A percentile compares a stretch with the other conserved stretches of the same genome.
Evolutionary conservation across 192 early-diverging fungal species (phyloP).

Genomic region (Dissophora globulifera): DNA sequence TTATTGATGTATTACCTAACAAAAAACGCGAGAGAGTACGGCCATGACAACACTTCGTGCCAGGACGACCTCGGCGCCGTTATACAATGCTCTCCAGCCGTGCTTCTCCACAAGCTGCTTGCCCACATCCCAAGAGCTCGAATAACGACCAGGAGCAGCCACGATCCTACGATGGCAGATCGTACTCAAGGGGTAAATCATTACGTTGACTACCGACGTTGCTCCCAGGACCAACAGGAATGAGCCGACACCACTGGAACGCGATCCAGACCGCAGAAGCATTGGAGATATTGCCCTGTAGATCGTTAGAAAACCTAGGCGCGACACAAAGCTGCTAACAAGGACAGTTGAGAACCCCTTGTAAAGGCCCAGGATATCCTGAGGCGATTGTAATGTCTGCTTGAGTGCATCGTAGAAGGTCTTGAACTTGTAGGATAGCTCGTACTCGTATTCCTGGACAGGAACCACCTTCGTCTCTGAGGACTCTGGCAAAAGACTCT

Average conservation of each 20-base stretch:
- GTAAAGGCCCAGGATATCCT: slow-evolving; percentile 25
- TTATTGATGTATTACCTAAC: slow-evolving; percentile 2
- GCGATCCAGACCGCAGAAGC: not conserved
- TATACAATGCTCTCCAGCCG: slow-evolving; percentile 27
- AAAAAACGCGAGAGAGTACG: not conserved
- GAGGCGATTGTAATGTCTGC: slow-evolving; percentile 1
- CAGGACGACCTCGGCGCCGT: slow-evolving; percentile 18
- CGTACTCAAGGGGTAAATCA: slow-evolving; percentile 20
- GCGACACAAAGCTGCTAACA: slow-evolving; percentile 16
- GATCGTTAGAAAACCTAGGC: slow-evolving; percentile 26
- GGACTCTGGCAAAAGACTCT: not conserved
- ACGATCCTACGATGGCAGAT: slow-evolving; percentile 33
- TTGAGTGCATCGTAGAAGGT: not conserved
- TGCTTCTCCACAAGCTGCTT: slow-evolving; percentile 41
- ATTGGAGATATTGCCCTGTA: slow-evolving; percentile 1
- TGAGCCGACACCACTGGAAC: not conserved
- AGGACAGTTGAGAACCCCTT: slow-evolving; percentile 26
- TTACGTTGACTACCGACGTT: slow-evolving; percentile 1
- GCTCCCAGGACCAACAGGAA: slow-evolving; percentile 8
- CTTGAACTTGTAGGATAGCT: slow-evolving; percentile 19
- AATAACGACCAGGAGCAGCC: slow-evolving; percentile 19
- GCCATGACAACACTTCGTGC: slow-evolving; percentile 9
- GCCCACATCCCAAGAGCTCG: slow-evolving; percentile 36
- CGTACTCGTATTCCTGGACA: not conserved
- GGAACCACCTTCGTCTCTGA: not conserved